Conservation (phyloP, 768 basidiomycete species). For the Paxillus rubicundulus region DNA sequence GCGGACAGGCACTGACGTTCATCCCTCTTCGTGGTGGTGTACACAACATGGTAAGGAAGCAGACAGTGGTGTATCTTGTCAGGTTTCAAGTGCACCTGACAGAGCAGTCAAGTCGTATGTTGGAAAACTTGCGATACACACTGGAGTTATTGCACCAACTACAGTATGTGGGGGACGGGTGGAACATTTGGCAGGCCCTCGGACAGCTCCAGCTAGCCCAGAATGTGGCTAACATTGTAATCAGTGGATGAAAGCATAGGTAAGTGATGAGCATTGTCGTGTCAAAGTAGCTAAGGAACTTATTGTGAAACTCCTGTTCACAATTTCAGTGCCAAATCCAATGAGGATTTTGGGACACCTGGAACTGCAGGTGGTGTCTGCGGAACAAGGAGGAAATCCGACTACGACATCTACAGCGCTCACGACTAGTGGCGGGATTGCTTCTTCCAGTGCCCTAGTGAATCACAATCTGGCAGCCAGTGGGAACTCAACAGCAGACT, state of each 20-base stretch:
- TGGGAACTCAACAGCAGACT: slow-evolving; percentile 20
- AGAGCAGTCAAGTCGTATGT: slow-evolving; percentile 79
- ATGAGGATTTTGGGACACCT: slow-evolving; percentile 32
- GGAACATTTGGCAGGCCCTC: not conserved
- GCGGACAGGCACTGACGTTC: slow-evolving; percentile 81
- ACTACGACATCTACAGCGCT: slow-evolving; percentile 21
- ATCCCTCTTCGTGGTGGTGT: slow-evolving; percentile 77
- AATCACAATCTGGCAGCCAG: slow-evolving; percentile 1
- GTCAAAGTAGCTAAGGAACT: slow-evolving; percentile 53
- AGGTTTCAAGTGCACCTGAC: slow-evolving; percentile 96
- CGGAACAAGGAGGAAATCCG: slow-evolving; percentile 10
- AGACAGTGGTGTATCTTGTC: slow-evolving; percentile 75
- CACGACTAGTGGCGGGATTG: slow-evolving; percentile 1
- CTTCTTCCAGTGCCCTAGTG: slow-evolving; percentile 17
- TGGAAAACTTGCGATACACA: slow-evolving; percentile 78
- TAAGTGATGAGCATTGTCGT: slow-evolving; percentile 37
- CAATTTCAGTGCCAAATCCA: slow-evolving; percentile 46
- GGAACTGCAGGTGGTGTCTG: too few species aligned
- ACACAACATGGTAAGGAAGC: slow-evolving; percentile 46
- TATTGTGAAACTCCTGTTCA: slow-evolving; percentile 46
- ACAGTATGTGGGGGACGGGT: slow-evolving; percentile 30
- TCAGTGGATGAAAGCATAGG: slow-evolving; percentile 22
- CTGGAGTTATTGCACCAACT: slow-evolving; percentile 73
- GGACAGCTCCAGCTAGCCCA: slow-evolving; percentile 14
- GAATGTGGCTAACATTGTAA: slow-evolving; percentile 17